Evolutionary conservation across 805 yeast species (phyloP).

Genomic region (Sugiyamaella lignohabitans): DNA sequence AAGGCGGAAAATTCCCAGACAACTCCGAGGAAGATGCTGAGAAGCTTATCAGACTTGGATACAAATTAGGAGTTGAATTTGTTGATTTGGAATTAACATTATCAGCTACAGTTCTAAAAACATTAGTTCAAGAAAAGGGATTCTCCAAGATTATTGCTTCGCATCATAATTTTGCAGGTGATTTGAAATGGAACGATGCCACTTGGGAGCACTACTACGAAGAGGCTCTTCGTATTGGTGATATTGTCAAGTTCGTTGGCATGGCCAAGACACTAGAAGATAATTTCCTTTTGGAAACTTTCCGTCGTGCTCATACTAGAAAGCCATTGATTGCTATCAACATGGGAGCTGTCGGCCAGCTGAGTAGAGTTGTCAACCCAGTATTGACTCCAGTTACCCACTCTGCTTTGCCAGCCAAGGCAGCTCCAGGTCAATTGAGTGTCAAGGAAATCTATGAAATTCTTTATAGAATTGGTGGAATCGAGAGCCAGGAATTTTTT

Average conservation of each 20-base stretch:
- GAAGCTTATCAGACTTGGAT: constrained; percentile 51
- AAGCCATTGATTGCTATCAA: constrained; percentile 79
- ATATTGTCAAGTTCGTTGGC: constrained; percentile 79
- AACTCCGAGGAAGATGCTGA: constrained; percentile 42
- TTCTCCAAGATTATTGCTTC: constrained; percentile 75
- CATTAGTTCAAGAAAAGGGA: constrained; percentile 46
- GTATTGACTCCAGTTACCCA: constrained; percentile 83
- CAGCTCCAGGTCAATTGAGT: constrained; percentile 77
- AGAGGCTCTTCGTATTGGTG: constrained; percentile 60
- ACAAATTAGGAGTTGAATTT: constrained; percentile 71
- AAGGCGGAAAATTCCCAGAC: constrained; percentile 80
- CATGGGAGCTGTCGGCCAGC: constrained; percentile 67
- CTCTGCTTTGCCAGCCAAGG: constrained; percentile 52
- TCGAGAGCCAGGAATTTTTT: constrained; percentile 51
- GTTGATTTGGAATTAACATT: constrained; percentile 73
- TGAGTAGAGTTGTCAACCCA: constrained; percentile 71
- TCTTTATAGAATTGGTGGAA: constrained; percentile 56
- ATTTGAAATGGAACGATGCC: constrained; percentile 54
- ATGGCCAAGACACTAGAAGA: constrained; percentile 58
- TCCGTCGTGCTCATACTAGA: constrained; percentile 49
- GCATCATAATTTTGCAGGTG: constrained; percentile 66
- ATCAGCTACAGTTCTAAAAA: constrained; percentile 49
- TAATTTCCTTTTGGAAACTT: constrained; percentile 63
- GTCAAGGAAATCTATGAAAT: constrained; percentile 57
- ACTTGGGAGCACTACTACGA: constrained; percentile 73